Conservation (phyloP, 306 rosid genomes). For the Clitoria ternatea region DNA sequence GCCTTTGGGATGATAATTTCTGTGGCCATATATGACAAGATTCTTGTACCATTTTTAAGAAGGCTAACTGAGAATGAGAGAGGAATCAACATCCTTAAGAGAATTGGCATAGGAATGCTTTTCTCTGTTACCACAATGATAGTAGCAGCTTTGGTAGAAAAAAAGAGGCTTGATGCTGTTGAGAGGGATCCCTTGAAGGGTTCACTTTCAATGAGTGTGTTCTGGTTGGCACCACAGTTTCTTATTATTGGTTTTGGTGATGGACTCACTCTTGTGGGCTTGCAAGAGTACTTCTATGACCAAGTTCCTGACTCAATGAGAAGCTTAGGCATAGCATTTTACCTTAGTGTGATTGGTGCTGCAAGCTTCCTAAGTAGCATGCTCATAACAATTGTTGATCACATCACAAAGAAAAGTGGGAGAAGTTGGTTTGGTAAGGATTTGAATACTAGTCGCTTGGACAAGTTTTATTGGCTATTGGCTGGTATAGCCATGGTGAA, state of each 20-base stretch:
- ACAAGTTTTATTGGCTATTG: conserved; percentile 81
- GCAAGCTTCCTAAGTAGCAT: conserved; percentile 73
- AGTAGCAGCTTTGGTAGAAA: conserved; percentile 63
- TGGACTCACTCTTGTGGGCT: conserved; percentile 74
- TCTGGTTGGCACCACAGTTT: conserved; percentile 86
- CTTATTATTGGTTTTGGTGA: conserved; percentile 84
- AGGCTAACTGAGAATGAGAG: conserved; percentile 65
- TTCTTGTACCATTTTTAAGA: conserved; percentile 60
- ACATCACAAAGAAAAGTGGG: conserved; percentile 43
- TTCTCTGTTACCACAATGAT: conserved; percentile 56
- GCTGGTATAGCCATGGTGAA: conserved; percentile 50
- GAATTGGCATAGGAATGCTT: conserved; percentile 83
- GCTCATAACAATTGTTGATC: conserved; percentile 61
- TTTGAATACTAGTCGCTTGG: conserved; percentile 68
- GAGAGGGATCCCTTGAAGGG: conserved; percentile 26
- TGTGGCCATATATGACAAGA: conserved; percentile 63
- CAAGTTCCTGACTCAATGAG: conserved; percentile 98
- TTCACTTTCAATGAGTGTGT: conserved; percentile 58
- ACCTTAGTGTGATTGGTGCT: conserved; percentile 71
- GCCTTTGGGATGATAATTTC: conserved; percentile 76
- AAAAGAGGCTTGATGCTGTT: conserved; percentile 43
- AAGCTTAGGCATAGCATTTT: conserved; percentile 80
- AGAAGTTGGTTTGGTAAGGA: conserved; percentile 82
- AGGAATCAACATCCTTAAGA: conserved; percentile 84
- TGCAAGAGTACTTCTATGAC: conserved; percentile 85